Percentiles rank a stretch among this genome's conserved stretches.
Conservation (phyloP, 2,329 filamentous ascomycete genomes). For the Trichoderma atroviride region DNA sequence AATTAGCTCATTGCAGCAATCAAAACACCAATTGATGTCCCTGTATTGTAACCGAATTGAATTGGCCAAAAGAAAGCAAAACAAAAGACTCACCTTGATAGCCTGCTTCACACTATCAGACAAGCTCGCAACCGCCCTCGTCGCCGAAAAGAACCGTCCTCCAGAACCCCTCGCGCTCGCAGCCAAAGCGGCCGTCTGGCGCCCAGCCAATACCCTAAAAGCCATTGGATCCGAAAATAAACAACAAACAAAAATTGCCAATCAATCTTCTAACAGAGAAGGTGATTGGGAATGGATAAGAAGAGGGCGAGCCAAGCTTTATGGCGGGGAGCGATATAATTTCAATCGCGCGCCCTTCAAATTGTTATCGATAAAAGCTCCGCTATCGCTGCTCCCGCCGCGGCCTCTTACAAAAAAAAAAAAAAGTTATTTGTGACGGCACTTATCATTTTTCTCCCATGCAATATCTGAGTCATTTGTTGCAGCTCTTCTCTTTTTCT, state of each 20-base stretch:
- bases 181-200: constrained; percentile 40
- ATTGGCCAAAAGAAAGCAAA: no score
- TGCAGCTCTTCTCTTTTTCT: background rate
- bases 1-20: background rate
- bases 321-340: constrained; percentile 21
- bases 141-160: constrained; percentile 39
- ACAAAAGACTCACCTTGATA: constrained; percentile 38
- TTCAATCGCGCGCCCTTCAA: background rate
- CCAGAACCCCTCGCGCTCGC: constrained; percentile 31
- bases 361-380: constrained; percentile 29
- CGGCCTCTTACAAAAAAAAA: background rate
- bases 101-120: constrained; percentile 39
- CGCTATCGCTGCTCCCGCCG: constrained; percentile 23
- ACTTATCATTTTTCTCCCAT: background rate
- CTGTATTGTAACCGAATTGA: background rate
- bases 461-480: constrained; percentile 11
- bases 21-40: background rate
- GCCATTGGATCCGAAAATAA: constrained; percentile 40
- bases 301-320: background rate
- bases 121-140: constrained; percentile 44
- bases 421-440: background rate
- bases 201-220: constrained; percentile 44
- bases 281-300: background rate
- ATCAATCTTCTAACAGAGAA: background rate
- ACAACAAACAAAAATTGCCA: background rate